Percentiles rank a stretch among this genome's conserved stretches.
phyloP scores from a whole-genome alignment of 495 filamentous ascomycete species.

The Astrothelium macrocarpum region DNA sequence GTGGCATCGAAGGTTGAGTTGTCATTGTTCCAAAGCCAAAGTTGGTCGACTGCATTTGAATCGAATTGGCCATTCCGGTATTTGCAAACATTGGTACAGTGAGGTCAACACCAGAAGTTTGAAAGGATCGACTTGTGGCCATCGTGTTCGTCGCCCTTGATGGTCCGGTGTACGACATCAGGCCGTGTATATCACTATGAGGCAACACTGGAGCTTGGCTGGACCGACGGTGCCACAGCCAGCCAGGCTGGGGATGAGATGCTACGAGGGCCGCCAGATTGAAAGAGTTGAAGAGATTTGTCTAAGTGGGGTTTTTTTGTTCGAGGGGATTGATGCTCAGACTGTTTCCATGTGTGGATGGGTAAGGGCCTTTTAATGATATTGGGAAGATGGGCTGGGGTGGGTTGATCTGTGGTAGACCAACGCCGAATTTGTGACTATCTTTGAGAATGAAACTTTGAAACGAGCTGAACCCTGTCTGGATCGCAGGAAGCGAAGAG shows the following conservation, averaged over 20 bases:
- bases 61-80: constrained; percentile 12
- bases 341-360: neutral
- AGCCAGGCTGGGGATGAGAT: constrained; percentile 18
- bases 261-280: constrained; percentile 23
- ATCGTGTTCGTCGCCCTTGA: constrained; percentile 17
- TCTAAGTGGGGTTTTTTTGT: neutral
- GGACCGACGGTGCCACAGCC: constrained; percentile 24
- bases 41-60: constrained; percentile 22
- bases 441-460: neutral
- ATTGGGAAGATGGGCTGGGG: neutral
- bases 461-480: constrained; percentile 5
- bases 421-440: neutral
- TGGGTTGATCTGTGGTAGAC: neutral
- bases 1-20: constrained; percentile 23
- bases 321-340: neutral
- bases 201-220: constrained; percentile 22
- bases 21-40: constrained; percentile 24
- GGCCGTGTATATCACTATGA: constrained; percentile 18
- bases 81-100: constrained; percentile 23
- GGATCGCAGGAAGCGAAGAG: neutral
- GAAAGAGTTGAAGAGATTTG: neutral
- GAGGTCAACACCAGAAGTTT: constrained; percentile 22
- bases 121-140: constrained; percentile 18
- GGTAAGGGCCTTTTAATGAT: neutral
- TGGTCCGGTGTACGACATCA: constrained; percentile 19